A percentile compares a stretch with the other conserved stretches of the same genome.
phyloP scores from a whole-genome alignment of 73 alveolate species.

The Loxodes magnus region DNA sequence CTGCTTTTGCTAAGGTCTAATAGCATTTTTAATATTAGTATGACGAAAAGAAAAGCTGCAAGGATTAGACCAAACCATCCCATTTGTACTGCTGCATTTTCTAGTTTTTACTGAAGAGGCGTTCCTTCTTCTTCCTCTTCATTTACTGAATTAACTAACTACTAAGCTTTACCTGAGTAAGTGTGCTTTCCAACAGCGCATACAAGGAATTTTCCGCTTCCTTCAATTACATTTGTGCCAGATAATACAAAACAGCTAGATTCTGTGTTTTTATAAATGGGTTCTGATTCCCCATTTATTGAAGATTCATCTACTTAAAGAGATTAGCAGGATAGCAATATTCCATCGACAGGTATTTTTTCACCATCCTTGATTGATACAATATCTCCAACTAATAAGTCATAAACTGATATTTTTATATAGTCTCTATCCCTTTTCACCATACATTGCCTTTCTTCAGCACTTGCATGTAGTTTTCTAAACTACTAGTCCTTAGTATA shows the following conservation, averaged over 20 bases:
- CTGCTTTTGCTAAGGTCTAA: too few species aligned
- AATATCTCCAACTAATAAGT: slow-evolving; percentile 88
- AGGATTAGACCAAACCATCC: slow-evolving; percentile 85
- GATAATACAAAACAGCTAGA: slow-evolving; percentile 47
- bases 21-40: slow-evolving; percentile 49
- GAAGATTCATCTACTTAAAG: slow-evolving; percentile 67
- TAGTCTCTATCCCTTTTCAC: slow-evolving; percentile 72
- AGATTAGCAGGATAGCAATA: slow-evolving; percentile 51
- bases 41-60: slow-evolving; percentile 65
- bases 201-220: slow-evolving; percentile 68
- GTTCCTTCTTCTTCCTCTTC: slow-evolving; percentile 57
- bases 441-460: slow-evolving; percentile 52
- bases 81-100: slow-evolving; percentile 79
- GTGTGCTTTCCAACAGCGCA: slow-evolving; percentile 88
- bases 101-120: slow-evolving; percentile 88
- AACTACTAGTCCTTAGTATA: slow-evolving; percentile 35
- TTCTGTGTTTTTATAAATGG: slow-evolving; percentile 39
- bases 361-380: slow-evolving; percentile 73
- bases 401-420: slow-evolving; percentile 49
- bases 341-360: slow-evolving; percentile 81
- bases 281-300: slow-evolving; percentile 85
- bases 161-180: too few species aligned
- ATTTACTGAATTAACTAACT: too few species aligned
- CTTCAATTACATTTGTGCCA: slow-evolving; percentile 69
- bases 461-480: slow-evolving; percentile 58